These are phyloP conservation scores for Leccinum glutinopallens DNA, from an alignment of 1,284 basidiomycete species.

Conservation along the genomic window DNA sequence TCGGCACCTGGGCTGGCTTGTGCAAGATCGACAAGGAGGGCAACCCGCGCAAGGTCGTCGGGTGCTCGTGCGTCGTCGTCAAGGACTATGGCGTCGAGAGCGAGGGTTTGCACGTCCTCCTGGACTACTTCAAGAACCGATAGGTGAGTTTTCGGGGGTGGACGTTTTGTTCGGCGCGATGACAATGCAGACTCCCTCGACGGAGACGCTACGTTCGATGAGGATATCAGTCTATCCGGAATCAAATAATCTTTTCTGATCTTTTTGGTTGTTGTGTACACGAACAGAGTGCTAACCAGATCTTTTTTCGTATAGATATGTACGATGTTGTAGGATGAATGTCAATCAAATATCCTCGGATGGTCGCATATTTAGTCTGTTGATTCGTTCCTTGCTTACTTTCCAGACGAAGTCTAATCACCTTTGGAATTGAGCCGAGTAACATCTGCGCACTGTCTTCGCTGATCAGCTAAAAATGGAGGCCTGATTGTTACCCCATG, in stretches of 20 bases:
- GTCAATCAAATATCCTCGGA: neutral
- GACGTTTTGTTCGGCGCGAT: slow-evolving; percentile 44
- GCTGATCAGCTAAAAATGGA: too few species aligned
- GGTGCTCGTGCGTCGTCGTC: slow-evolving; percentile 97
- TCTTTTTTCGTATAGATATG: slow-evolving; percentile 2
- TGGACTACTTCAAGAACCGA: slow-evolving; percentile 95
- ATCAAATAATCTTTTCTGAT: slow-evolving; percentile 57
- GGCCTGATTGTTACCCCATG: too few species aligned
- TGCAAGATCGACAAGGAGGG: slow-evolving; percentile 99
- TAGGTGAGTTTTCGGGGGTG: slow-evolving; percentile 40
- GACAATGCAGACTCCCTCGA: slow-evolving; percentile 88
- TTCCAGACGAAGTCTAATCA: too few species aligned
- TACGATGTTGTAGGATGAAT: neutral
- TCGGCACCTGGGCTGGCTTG: slow-evolving; percentile 97
- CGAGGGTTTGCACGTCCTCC: slow-evolving; percentile 94
- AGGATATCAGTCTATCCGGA: slow-evolving; percentile 48
- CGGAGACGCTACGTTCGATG: slow-evolving; percentile 63
- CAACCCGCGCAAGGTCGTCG: slow-evolving; percentile 96
- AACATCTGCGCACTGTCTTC: too few species aligned
- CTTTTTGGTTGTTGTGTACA: slow-evolving; percentile 2
- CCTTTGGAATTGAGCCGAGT: too few species aligned
- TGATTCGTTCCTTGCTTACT: too few species aligned
- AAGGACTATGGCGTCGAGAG: slow-evolving; percentile 97
- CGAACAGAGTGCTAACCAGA: slow-evolving; percentile 18
- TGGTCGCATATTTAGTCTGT: neutral